These are phyloP conservation scores for Metarhizium album DNA, from an alignment of 2,329 filamentous ascomycete genomes.

Conservation along the genomic window DNA sequence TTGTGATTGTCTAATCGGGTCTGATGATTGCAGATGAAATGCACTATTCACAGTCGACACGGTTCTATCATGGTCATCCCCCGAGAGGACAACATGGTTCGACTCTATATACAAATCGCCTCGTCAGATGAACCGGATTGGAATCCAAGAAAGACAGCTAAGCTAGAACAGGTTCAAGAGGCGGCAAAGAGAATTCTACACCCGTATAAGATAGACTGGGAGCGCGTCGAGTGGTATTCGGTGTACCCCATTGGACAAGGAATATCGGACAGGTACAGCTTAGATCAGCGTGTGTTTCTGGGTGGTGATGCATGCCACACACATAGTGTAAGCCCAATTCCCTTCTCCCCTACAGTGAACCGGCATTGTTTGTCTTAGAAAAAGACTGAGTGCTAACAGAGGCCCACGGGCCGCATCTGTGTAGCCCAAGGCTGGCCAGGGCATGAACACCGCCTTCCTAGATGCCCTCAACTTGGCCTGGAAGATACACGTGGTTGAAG, in stretches of 20 bases:
- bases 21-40: conserved; percentile 46
- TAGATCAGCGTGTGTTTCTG: conserved; percentile 61
- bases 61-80: conserved; percentile 76
- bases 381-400: neutral
- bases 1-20: neutral
- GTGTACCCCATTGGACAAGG: conserved; percentile 70
- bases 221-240: conserved; percentile 61
- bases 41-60: conserved; percentile 61
- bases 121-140: conserved; percentile 51
- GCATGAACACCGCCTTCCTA: conserved; percentile 71
- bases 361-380: neutral
- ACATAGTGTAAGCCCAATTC: conserved; percentile 47
- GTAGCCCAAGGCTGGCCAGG: conserved; percentile 66
- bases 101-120: conserved; percentile 59
- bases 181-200: conserved; percentile 54
- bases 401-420: conserved; percentile 19
- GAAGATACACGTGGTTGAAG: conserved; percentile 90
- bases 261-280: conserved; percentile 55
- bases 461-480: conserved; percentile 85
- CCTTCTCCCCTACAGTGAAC: neutral
- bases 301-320: conserved; percentile 73
- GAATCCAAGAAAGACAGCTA: conserved; percentile 52
- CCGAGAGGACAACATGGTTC: conserved; percentile 56
- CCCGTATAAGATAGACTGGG: conserved; percentile 58
- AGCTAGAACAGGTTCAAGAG: conserved; percentile 50